phyloP scores from a whole-genome alignment of 768 basidiomycete genomes.

The Kwoniella sp. region DNA sequence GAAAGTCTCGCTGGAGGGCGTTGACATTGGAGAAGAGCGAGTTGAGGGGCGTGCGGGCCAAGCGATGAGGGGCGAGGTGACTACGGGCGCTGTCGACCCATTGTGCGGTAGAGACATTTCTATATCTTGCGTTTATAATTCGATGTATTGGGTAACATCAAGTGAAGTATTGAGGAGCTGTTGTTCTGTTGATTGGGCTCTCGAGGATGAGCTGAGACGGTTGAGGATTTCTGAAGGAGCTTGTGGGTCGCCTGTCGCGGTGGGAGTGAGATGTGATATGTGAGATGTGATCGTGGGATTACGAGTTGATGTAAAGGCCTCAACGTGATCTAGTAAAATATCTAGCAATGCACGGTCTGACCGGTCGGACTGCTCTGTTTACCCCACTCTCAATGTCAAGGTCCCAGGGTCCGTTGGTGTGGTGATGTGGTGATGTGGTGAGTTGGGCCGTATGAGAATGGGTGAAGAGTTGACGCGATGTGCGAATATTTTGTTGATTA shows the following conservation, averaged over 20 bases:
- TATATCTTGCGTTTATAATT: neutral
- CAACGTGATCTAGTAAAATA: neutral
- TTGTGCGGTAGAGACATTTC: slow-evolving; percentile 16
- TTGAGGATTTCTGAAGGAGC: no score
- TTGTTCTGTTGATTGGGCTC: neutral
- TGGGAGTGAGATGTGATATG: neutral
- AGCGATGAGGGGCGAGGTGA: slow-evolving; percentile 43
- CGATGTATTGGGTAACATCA: neutral
- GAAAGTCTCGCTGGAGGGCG: slow-evolving; percentile 18
- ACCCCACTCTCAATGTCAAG: neutral
- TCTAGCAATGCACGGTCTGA: neutral
- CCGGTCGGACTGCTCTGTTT: no score
- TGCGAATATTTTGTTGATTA: neutral
- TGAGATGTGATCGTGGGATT: no score
- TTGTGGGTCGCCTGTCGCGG: no score
- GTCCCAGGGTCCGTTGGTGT: no score
- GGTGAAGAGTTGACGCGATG: neutral
- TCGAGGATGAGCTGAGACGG: no score
- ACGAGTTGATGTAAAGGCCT: neutral
- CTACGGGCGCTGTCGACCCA: slow-evolving; percentile 43
- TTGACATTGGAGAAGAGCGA: slow-evolving; percentile 30
- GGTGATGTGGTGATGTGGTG: no score
- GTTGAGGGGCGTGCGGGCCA: slow-evolving; percentile 39
- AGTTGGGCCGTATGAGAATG: no score
- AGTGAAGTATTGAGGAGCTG: no score